Base-by-base conservation (phyloP, 371 early-diverging fungal genomes). In the Rhizomucor miehei region DNA sequence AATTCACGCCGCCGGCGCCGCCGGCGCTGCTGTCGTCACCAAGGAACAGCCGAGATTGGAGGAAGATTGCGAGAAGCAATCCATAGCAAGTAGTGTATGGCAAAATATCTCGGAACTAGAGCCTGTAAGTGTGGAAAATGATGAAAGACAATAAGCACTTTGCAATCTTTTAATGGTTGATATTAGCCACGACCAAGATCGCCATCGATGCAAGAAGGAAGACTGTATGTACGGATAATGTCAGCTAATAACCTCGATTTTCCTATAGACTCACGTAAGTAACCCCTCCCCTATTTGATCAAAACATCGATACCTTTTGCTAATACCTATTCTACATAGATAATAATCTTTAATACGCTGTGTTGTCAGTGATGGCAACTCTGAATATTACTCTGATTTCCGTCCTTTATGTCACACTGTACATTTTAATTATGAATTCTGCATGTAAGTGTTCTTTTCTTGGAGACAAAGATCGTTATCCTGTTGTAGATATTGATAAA, bases 241-340 rank as follows among this genome's bases (percentile, higher is more conserved):
- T 59, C 64, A n/a, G 64, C 64, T 25, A 59, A 73, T 36, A 63
- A 65, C 37, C 52, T 69, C 8, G 67, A 69, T 43, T 63, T 69
- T 21, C 66, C 73, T 21, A 69, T 67, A 13, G 61, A 65, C 8
- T 46, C 60, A 44, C 60, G 72, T 66, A 60, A n/a, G n/a, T n/a
- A n/a, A n/a, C n/a, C n/a, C n/a, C n/a, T n/a, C n/a, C n/a, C n/a
- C n/a, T n/a, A 48, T 19, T 34, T 35, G 6, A 6, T 29, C 44
- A 54, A 38, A 29, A 41, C 9, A 39, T 11, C 6, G 34, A n/a
- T 6, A 13, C 19, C 17, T 10, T 2, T 23, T 40, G 19, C 37
- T 44, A 23, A 12, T 24, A 20, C 1, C 1, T 44, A 34, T 24
- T 24, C 17, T 50, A 17, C 41, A 19, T n/a, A n/a, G 13, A 19